Evolutionary conservation across 805 yeast genomes (phyloP), one percentile per base, ranked within the genome.

Genomic region (Wickerhamomyces canadensis): DNA sequence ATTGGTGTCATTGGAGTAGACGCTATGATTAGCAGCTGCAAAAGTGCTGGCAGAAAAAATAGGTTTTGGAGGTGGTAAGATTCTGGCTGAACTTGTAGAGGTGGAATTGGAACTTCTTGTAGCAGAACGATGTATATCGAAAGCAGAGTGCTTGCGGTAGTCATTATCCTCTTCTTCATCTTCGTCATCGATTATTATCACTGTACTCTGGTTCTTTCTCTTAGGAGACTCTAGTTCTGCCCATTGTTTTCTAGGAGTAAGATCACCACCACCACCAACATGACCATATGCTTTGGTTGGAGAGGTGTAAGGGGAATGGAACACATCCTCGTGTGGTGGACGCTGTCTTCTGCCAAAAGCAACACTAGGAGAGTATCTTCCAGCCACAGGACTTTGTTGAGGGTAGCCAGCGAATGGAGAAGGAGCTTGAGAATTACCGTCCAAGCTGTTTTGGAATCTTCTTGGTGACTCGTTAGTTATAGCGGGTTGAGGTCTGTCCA

Each of bases 211-310:
- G 27, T 62, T 65, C 29, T 69, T 69, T 54, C 88, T 73, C 38
- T 67, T 72, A 24, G 95, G 93, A 0, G 94, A 80, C 56, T 84
- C 89, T 47, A 76, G 61, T 37, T 75, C 64, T 3, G 93, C 80
- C 49, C 72, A 81, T 35, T 71, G 74, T 29, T 85, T 79, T 59
- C 94, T 68, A 9, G 83, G 76, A 7, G 84, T 75, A 28, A 41
- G 38, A 11, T 43, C 41, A 6, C 29, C 37, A 10, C 6, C 31
- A 28, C 6, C 18, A n/a, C 18, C 13, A 13, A 5, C 23, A n/a
- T 5, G 11, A 19, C 11, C 14, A 17, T 17, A 6, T 11, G n/a
- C 34, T 33, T 45, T 51, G 4, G 38, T 31, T 22, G 74, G 74
- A 0, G 73, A 67, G 3, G 53, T 40, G 21, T 41, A 48, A 26